Evolutionary conservation across 768 basidiomycete species (phyloP).

Genomic region (Leccinum subgranulosum): DNA sequence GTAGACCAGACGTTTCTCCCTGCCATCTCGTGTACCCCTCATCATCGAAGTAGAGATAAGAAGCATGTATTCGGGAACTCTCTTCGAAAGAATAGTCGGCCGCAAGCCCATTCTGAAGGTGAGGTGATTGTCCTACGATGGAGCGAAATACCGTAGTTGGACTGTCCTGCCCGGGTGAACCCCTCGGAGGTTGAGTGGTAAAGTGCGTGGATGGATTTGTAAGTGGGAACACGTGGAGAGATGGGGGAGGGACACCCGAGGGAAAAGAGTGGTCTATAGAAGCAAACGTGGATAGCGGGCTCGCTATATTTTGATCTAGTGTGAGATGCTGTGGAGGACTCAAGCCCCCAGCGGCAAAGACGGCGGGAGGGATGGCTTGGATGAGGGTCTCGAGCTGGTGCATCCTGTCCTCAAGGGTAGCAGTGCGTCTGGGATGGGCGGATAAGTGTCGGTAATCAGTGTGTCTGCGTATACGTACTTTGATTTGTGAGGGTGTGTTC

Average conservation of each 20-base stretch:
- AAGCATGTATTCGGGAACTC: slow-evolving; percentile 63
- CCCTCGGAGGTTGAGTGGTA: slow-evolving; percentile 41
- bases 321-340: slow-evolving; percentile 34
- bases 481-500: slow-evolving; percentile 84
- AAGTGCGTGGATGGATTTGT: slow-evolving; percentile 82
- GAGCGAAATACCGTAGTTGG: slow-evolving; percentile 41
- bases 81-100: slow-evolving; percentile 54
- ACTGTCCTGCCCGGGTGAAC: slow-evolving; percentile 45
- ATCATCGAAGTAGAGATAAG: slow-evolving; percentile 84
- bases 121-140: slow-evolving; percentile 37
- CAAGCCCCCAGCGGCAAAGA: slow-evolving; percentile 62
- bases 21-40: slow-evolving; percentile 88
- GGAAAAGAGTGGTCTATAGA: slow-evolving; percentile 40
- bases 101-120: slow-evolving; percentile 19
- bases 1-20: slow-evolving; percentile 90
- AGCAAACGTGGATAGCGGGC: slow-evolving; percentile 38
- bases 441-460: slow-evolving; percentile 6
- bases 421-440: slow-evolving; percentile 53
- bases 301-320: slow-evolving; percentile 29
- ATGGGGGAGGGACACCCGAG: slow-evolving; percentile 72
- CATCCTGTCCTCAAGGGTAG: slow-evolving; percentile 86
- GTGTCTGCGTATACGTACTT: slow-evolving; percentile 51
- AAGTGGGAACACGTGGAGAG: slow-evolving; percentile 72
- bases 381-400: slow-evolving; percentile 83
- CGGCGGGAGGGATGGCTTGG: slow-evolving; percentile 78